phyloP scores from a whole-genome alignment of 2,329 filamentous ascomycete species.

The Neopestalotiopsis rosae region DNA sequence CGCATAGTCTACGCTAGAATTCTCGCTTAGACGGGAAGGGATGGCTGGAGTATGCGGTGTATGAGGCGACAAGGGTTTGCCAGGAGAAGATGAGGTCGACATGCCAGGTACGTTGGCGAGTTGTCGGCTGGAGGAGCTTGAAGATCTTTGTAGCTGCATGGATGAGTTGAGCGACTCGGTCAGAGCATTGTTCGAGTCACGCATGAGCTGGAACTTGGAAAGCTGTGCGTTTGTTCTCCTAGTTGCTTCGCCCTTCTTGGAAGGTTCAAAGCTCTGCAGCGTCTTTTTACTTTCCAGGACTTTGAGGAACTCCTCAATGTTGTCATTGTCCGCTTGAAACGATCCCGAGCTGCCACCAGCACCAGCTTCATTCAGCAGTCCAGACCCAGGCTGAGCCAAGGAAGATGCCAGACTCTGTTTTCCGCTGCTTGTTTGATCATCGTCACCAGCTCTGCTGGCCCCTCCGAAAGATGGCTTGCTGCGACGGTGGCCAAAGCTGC shows the following conservation, averaged over 20 bases:
- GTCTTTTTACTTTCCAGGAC: slow-evolving; percentile 87
- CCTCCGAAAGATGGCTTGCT: slow-evolving; percentile 79
- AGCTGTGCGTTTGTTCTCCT: slow-evolving; percentile 81
- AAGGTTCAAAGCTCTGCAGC: slow-evolving; percentile 76
- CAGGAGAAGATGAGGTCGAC: slow-evolving; percentile 87
- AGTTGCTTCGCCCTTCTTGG: slow-evolving; percentile 71
- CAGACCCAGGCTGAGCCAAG: slow-evolving; percentile 75
- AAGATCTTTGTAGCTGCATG: slow-evolving; percentile 81
- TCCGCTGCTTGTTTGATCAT: slow-evolving; percentile 82
- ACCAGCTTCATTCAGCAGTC: slow-evolving; percentile 74
- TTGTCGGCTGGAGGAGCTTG: slow-evolving; percentile 71
- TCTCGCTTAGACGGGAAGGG: slow-evolving; percentile 89
- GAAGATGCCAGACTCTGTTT: slow-evolving; percentile 77
- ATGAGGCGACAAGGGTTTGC: slow-evolving; percentile 87
- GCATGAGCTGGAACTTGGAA: slow-evolving; percentile 85
- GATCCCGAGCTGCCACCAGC: slow-evolving; percentile 71
- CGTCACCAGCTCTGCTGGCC: slow-evolving; percentile 68
- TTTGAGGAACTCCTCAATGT: slow-evolving; percentile 92
- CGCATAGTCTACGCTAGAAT: slow-evolving; percentile 77
- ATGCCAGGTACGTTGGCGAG: slow-evolving; percentile 68
- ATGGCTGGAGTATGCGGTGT: slow-evolving; percentile 94
- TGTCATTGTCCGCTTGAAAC: slow-evolving; percentile 80
- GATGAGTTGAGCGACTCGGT: slow-evolving; percentile 95
- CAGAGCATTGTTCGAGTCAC: slow-evolving; percentile 84
- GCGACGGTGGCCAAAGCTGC: slow-evolving; percentile 88